Evolutionary conservation across 768 basidiomycete species (phyloP).

Genomic region (Cyathus striatus): DNA sequence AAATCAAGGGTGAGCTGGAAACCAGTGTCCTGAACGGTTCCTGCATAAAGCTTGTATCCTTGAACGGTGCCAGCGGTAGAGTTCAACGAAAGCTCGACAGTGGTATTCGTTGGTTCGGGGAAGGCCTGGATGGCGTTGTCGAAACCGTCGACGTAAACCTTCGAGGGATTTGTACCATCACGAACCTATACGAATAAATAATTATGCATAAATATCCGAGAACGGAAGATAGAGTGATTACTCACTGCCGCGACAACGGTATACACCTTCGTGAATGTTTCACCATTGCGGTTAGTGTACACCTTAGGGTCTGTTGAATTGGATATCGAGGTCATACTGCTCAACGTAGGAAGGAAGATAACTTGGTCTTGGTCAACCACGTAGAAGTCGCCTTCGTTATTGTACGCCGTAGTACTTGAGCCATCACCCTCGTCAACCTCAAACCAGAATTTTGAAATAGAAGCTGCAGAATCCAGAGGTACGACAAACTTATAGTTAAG

Average conservation of each 20-base stretch:
- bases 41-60: conserved; percentile 26
- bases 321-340: conserved; percentile 7
- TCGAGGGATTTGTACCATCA: conserved; percentile 18
- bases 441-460: conserved; percentile 33
- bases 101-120: conserved; percentile 17
- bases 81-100: conserved; percentile 18
- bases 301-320: conserved; percentile 9
- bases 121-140: conserved; percentile 18
- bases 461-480: conserved; percentile 20
- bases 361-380: conserved; percentile 24
- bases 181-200: conserved; percentile 15
- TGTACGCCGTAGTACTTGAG: conserved; percentile 16
- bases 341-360: conserved; percentile 25
- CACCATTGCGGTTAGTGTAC: conserved; percentile 3
- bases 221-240: neutral
- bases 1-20: conserved; percentile 25
- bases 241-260: conserved; percentile 21
- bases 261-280: conserved; percentile 12
- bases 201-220: neutral
- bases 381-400: conserved; percentile 27
- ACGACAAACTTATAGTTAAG: conserved; percentile 25
- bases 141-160: conserved; percentile 20
- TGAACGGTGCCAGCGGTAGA: conserved; percentile 13
- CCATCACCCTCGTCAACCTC: conserved; percentile 28
- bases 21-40: conserved; percentile 16